A percentile compares a stretch with the other conserved stretches of the same genome.
These are phyloP conservation scores for Tylopilus felleus DNA, from an alignment of 768 basidiomycete genomes.

Conservation along the genomic window DNA sequence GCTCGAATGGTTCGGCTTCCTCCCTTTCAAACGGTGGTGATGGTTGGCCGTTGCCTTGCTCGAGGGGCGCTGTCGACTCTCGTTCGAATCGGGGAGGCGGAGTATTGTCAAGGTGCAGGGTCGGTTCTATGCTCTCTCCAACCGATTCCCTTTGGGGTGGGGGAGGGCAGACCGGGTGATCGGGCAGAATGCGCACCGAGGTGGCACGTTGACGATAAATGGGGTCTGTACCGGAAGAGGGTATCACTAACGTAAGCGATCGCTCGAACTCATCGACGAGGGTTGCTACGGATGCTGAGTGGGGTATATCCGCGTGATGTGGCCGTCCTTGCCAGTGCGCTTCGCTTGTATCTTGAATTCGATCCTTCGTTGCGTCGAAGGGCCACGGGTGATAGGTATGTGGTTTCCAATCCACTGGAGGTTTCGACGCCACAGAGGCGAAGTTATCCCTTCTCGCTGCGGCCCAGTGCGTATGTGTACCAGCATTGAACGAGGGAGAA, in stretches of 20 bases:
- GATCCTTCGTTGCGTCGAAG: not conserved
- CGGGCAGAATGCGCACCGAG: not conserved
- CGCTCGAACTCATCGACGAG: slow-evolving; percentile 10
- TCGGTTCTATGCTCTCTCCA: not conserved
- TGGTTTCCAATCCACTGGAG: not conserved
- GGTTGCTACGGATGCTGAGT: not conserved
- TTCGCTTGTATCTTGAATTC: not conserved
- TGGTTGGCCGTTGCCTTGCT: not conserved
- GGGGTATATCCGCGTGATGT: not conserved
- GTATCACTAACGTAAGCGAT: not conserved
- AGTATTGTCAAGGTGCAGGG: not conserved
- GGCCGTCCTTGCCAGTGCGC: not conserved
- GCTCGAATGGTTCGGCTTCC: not conserved
- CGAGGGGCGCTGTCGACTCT: not conserved
- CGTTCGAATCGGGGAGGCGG: not conserved
- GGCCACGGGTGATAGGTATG: not conserved
- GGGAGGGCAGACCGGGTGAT: not conserved
- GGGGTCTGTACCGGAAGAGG: not conserved
- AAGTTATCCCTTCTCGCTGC: not conserved
- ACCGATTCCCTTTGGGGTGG: not conserved
- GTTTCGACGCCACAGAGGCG: not conserved
- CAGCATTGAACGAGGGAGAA: not conserved
- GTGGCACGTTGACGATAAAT: not conserved
- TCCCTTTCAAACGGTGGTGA: not conserved
- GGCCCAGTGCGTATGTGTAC: not conserved